These are phyloP conservation scores for Physcomitrium patens DNA, from an alignment of 225 moss, liverwort and hornwort genomes.

Conservation along the genomic window DNA sequence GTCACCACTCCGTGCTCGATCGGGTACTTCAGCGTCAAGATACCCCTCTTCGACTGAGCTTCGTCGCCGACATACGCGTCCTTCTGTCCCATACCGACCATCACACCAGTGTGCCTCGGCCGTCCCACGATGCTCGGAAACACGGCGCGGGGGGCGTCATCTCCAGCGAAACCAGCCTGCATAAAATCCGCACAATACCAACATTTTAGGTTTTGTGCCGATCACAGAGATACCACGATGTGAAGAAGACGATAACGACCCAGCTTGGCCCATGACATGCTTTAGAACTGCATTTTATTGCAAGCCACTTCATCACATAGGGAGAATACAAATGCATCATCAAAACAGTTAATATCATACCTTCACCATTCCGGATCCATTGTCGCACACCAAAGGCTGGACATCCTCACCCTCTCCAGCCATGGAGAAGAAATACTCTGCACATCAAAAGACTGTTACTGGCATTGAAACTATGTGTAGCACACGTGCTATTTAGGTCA, in stretches of 20 bases:
- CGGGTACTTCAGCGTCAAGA: conserved; percentile 71
- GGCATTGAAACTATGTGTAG: no score
- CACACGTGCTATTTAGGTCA: neutral
- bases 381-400: conserved; percentile 91
- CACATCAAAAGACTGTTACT: neutral
- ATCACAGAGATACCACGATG: no score
- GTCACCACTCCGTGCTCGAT: conserved; percentile 80
- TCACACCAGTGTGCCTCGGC: conserved; percentile 73
- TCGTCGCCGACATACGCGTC: conserved; percentile 75
- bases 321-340: no score
- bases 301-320: no score
- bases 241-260: no score
- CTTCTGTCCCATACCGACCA: conserved; percentile 77
- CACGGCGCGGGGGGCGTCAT: conserved; percentile 89
- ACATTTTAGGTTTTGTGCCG: no score
- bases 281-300: no score
- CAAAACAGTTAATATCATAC: neutral
- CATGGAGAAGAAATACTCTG: conserved; percentile 50
- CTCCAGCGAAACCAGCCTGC: conserved; percentile 96
- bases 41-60: conserved; percentile 77
- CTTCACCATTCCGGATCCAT: conserved; percentile 81
- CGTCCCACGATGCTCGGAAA: conserved; percentile 96
- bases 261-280: no score
- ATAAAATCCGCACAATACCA: neutral
- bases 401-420: conserved; percentile 74